A percentile compares a stretch with the other conserved stretches of the same genome.
Conservation (phyloP, 1,284 basidiomycete genomes). For the Rhizopogon parksii region DNA sequence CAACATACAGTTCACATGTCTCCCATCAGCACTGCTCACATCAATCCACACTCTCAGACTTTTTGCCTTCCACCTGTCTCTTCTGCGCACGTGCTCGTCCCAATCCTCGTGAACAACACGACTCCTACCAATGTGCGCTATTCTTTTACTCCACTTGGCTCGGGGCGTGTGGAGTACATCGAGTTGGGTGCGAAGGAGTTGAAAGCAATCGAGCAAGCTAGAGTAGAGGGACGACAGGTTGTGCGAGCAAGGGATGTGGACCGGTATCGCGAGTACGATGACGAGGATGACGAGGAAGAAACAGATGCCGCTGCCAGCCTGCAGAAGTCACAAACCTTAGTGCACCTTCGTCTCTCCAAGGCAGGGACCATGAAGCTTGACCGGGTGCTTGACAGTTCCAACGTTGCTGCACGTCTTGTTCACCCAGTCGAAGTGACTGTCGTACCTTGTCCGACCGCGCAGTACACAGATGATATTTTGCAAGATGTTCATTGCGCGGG, state of each 20-base stretch:
- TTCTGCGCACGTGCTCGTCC: slow-evolving; percentile 56
- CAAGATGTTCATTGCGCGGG: slow-evolving; percentile 67
- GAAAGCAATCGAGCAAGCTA: slow-evolving; percentile 55
- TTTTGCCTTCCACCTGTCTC: slow-evolving; percentile 61
- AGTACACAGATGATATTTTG: slow-evolving; percentile 47
- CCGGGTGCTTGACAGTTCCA: slow-evolving; percentile 63
- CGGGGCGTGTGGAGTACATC: slow-evolving; percentile 43
- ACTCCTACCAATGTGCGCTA: slow-evolving; percentile 71
- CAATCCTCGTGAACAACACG: slow-evolving; percentile 88
- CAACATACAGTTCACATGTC: slow-evolving; percentile 89
- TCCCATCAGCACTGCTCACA: slow-evolving; percentile 79
- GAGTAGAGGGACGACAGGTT: slow-evolving; percentile 44
- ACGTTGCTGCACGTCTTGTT: slow-evolving; percentile 57
- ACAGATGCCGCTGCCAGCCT: slow-evolving; percentile 32
- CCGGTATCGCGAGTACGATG: slow-evolving; percentile 57
- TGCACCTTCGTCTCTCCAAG: slow-evolving; percentile 63
- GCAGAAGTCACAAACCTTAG: slow-evolving; percentile 65
- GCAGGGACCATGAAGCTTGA: slow-evolving; percentile 72
- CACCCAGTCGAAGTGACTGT: slow-evolving; percentile 67
- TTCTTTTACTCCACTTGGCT: slow-evolving; percentile 60
- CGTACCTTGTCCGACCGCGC: slow-evolving; percentile 75
- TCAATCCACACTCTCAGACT: slow-evolving; percentile 64
- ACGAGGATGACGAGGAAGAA: slow-evolving; percentile 42
- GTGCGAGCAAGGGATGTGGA: slow-evolving; percentile 42
- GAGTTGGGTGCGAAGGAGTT: slow-evolving; percentile 61